Evolutionary conservation across 2,329 filamentous ascomycete genomes (phyloP), one percentile per base, ranked within the genome.

Genomic region (Calonectria multiphialidica): DNA sequence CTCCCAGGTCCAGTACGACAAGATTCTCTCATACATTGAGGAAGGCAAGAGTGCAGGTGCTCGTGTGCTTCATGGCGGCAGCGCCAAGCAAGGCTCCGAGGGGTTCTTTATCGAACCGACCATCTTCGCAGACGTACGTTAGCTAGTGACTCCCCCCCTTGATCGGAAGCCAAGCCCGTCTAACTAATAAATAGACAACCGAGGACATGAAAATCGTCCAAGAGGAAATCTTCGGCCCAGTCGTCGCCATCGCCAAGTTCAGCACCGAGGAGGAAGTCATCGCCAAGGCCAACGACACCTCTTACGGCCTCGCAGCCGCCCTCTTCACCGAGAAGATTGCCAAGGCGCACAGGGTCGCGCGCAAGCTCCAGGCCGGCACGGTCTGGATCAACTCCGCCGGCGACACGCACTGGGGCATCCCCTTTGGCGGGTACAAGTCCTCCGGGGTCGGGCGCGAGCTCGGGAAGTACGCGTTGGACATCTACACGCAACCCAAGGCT

Each of bases 11-110:
- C 92, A 93, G 78, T 91, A 90, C 76, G 90, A 93, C 62, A 86
- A 90, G 21, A 88, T 94, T 2, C 84, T 93, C 21, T 87, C 86
- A 2, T 94, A 92, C 81, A 90, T 94, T 59, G 88, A 93, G 70
- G 77, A 85, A 42, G 91, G 91, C n/a, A 92, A 92, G 80, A 84
- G 85, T 8, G 89, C 91, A 77, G 91, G 91, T 16, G 90, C 91
- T 0, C 90, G 84, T 1, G 85, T 93, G 3, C 83, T 87, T 25
- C 83, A 82, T 35, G 81, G 81, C 5, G 77, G 78, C 47, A 33
- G 8, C 1, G 53, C 47, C 2, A 73, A 62, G 21, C 63, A 63
- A 7, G 62, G 64, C 1, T 73, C 61, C 2, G 68, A 76, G n/a
- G 77, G 78, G 0, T 75, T 75, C 33, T 80, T 74, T 47, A 74